A percentile compares a stretch with the other conserved stretches of the same genome.
phyloP scores from a whole-genome alignment of 2,329 filamentous ascomycete genomes.

The Pleomassaria siparia region DNA sequence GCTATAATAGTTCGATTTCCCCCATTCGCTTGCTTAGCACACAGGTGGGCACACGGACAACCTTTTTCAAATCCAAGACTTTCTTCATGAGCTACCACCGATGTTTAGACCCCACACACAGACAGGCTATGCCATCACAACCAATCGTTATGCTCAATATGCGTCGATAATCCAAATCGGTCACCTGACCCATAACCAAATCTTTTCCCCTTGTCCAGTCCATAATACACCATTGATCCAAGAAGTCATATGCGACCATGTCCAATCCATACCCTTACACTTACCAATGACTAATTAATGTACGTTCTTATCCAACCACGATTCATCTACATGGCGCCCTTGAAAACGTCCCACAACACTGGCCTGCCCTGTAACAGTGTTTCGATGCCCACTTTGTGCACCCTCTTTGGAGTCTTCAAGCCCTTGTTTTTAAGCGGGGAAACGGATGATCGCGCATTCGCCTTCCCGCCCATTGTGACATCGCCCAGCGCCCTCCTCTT shows the following conservation, averaged over 20 bases:
- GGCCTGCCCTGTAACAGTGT: conserved; percentile 66
- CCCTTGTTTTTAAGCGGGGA: conserved; percentile 23
- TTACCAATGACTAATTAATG: too few species aligned
- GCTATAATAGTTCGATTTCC: too few species aligned
- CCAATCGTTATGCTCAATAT: neutral
- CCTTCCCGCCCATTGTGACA: conserved; percentile 22
- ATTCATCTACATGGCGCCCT: conserved; percentile 52
- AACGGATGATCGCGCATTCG: conserved; percentile 8
- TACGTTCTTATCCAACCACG: neutral
- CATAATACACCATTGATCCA: too few species aligned
- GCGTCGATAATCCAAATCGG: neutral
- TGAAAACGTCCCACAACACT: conserved; percentile 75
- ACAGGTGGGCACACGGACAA: too few species aligned
- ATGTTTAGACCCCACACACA: too few species aligned
- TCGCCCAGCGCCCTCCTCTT: conserved; percentile 33
- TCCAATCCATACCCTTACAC: neutral
- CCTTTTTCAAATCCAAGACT: too few species aligned
- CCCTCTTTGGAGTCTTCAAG: conserved; percentile 58
- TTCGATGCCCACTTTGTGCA: conserved; percentile 58
- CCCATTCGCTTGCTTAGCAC: too few species aligned
- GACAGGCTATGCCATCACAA: too few species aligned
- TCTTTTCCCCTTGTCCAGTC: too few species aligned
- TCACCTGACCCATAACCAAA: too few species aligned
- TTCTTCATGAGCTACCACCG: too few species aligned
- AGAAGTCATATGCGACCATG: neutral